Evolutionary conservation across 2,329 filamentous ascomycete genomes (phyloP), one percentile per base, ranked within the genome.

Genomic region (Phaeophleospora eucalypticola): DNA sequence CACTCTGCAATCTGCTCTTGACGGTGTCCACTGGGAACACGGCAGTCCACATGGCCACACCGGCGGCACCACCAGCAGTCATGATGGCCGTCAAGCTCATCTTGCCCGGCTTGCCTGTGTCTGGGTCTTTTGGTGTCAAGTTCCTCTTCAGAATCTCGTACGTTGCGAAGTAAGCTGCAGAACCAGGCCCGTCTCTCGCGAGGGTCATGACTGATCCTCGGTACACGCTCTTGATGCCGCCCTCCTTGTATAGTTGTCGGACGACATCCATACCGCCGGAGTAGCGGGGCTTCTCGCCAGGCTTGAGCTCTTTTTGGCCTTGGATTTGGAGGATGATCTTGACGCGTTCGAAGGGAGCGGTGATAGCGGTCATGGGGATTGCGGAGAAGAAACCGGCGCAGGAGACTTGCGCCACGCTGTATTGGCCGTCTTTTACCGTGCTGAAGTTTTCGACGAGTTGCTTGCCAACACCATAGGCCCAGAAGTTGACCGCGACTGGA

Each of bases 251-350:
- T 29, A 98, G 79, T 71, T 96, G 90, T 57, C 87, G 82, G 20
- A 96, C 93, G 39, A 97, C 93, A 70, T 97, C 93, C 42, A 87
- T 54, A 49, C 87, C 89, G 64, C 90, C 90, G 36, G 77, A 80
- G 77, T 97, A 97, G 64, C 87, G 89, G 14, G 89, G 90, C 71
- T 95, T 94, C 74, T 96, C 86, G 63, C 90, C 91, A 0, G 90
- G 87, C 0, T 83, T 82, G 34, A 93, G 83, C 43, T 78, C 73
- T 71, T 90, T 89, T 71, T 96, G 89, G 63, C 89, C 90, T 72
- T 97, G 93, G 58, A 97, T 94, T 70, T 98, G 93, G 1, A 98
- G 84, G 54, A 98, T 89, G 46, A 98, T 91, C 73, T 98, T 98
- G 60, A 98, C 89, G 64, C 93, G 91, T 78, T 98, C 93, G 68